Evolutionary conservation across 75 land plant genomes (phyloP).

Genomic region (Sequoiadendron giganteum): DNA sequence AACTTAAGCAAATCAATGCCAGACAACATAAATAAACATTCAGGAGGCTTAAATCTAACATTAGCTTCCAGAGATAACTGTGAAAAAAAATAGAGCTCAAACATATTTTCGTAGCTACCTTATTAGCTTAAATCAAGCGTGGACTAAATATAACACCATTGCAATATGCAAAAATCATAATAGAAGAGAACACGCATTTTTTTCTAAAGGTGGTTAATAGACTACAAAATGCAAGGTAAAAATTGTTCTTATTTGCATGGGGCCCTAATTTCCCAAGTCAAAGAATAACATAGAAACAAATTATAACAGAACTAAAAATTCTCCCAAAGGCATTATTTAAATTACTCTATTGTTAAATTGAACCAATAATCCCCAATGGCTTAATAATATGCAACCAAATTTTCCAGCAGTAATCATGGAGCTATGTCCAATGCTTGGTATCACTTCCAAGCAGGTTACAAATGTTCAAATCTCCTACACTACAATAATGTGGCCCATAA

Average conservation of each 20-base stretch:
- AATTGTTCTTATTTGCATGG: not conserved
- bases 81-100: not conserved
- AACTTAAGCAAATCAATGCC: not conserved
- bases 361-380: too few relatives aligned
- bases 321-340: not conserved
- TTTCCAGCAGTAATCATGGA: not conserved
- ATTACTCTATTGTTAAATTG: not conserved
- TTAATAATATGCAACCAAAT: not conserved
- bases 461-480: too few relatives aligned
- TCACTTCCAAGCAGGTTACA: too few relatives aligned
- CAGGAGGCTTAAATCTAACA: not conserved
- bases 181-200: too few relatives aligned
- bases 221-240: not conserved
- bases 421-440: not conserved
- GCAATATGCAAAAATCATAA: not conserved
- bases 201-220: too few relatives aligned
- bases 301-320: not conserved
- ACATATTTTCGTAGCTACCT: not conserved
- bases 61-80: not conserved
- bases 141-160: not conserved
- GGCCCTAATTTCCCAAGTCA: not conserved
- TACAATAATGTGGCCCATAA: too few relatives aligned
- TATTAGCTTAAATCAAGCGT: not conserved
- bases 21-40: not conserved
- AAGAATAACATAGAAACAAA: not conserved